Evolutionary conservation across 73 alveolate genomes (phyloP), one percentile per base, ranked within the genome.

Genomic region (Paramecium pentaurelia): DNA sequence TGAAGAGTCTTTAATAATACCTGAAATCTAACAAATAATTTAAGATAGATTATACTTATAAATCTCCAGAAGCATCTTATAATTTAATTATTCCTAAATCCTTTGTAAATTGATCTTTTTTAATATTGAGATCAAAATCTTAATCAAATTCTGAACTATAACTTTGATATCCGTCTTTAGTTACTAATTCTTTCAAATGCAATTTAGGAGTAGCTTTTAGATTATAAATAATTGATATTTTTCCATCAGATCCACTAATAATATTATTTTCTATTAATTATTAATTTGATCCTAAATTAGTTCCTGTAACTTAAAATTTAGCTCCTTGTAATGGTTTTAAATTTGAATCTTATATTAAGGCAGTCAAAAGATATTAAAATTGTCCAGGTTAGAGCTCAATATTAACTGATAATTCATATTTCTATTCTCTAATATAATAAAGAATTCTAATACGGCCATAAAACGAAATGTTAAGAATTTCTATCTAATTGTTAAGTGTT

Each of bases 321-420:
- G 84, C 84, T 12, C 84, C 84, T 32, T 40, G 28, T 14, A 64
- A 34, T 32, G 84, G 84, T 28, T 64, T 64, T 28, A 11, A 28
- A 64, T 64, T 64, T 34, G 28, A 64, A 64, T 64, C 84, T 11
- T 10, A 32, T 2, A 64, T 42, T 6, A 64, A 1, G 22, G 84
- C 47, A 28, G 84, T 5, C 28, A 64, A 34, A 14, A 64, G 14
- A 32, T 32, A 34, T 64, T 64, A 6, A 32, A 64, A 64, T 64
- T 64, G 49, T 11, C 84, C 84, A 12, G 84, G 84, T 25, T 2
- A 28, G 14, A 64, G 47, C 6, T 64, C 47, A 32, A 64, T 64
- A 25, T 34, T 64, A 64, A 64, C 47, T 64, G 84, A 64, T 64
- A 64, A 64, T 64, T 64, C 84, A 64, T 64, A 64, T 64, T 64